A percentile compares a stretch with the other conserved stretches of the same genome.
Conservation (phyloP, 345 rosid genomes). For the Populus simonii region DNA sequence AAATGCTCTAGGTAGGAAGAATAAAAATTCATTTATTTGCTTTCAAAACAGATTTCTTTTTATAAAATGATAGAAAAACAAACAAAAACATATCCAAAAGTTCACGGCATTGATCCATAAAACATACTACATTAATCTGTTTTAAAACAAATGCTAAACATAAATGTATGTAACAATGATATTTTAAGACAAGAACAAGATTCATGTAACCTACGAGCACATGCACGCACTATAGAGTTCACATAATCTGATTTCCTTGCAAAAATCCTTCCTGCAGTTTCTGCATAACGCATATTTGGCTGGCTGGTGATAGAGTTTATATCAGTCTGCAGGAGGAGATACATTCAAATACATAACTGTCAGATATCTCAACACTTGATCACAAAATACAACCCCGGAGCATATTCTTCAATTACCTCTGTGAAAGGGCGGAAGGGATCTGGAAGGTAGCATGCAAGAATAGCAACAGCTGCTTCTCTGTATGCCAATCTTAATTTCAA, state of each 20-base stretch:
- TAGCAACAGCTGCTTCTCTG: constrained; percentile 92
- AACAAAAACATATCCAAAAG: not conserved
- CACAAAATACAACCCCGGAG: constrained; percentile 5
- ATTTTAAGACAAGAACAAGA: not conserved
- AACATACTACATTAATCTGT: too few species aligned
- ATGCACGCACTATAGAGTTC: constrained; percentile 72
- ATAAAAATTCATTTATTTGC: too few species aligned
- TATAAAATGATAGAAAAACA: not conserved
- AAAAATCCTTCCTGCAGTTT: constrained; percentile 62
- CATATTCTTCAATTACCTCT: constrained; percentile 41
- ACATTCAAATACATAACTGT: constrained; percentile 11
- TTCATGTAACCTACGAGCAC: constrained; percentile 70
- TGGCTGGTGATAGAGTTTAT: constrained; percentile 69
- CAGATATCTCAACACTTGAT: constrained; percentile 6
- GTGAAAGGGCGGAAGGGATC: constrained; percentile 70
- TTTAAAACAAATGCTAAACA: not conserved
- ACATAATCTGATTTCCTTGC: constrained; percentile 73
- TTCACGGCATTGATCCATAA: too few species aligned
- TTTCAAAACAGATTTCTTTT: too few species aligned
- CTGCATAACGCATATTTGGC: constrained; percentile 71
- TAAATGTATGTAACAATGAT: not conserved
- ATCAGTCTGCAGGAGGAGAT: constrained; percentile 61
- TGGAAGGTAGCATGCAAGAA: constrained; percentile 84
- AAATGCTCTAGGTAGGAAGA: too few species aligned
- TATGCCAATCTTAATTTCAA: constrained; percentile 82